phyloP scores from a whole-genome alignment of 768 basidiomycete species.

The Terana coerulea region DNA sequence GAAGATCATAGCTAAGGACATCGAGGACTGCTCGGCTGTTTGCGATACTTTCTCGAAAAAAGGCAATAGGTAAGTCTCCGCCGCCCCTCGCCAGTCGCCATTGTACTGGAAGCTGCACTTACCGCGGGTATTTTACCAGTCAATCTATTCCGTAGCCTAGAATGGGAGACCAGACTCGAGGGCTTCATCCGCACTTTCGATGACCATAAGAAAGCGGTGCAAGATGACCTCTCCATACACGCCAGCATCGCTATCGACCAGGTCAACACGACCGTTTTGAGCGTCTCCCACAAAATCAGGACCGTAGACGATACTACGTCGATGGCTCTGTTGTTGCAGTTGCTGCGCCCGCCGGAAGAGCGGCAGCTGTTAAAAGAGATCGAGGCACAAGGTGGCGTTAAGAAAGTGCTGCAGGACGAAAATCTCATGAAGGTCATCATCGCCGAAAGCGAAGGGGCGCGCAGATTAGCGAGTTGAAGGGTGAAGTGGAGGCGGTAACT shows the following conservation, averaged over 20 bases:
- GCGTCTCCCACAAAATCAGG: neutral
- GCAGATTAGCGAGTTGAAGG: neutral
- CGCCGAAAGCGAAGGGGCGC: neutral
- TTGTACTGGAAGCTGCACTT: no score
- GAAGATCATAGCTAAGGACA: neutral
- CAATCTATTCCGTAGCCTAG: constrained; percentile 8
- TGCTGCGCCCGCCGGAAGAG: constrained; percentile 14
- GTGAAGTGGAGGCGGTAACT: neutral
- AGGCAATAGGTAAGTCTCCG: constrained; percentile 2
- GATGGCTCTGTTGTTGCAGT: constrained; percentile 7
- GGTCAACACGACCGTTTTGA: neutral
- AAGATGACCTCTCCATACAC: constrained; percentile 8
- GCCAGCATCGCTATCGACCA: constrained; percentile 3
- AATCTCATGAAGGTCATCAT: constrained; percentile 6
- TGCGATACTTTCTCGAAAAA: constrained; percentile 3
- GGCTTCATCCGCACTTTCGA: constrained; percentile 7
- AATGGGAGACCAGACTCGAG: constrained; percentile 10
- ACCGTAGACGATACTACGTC: neutral
- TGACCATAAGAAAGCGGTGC: constrained; percentile 7
- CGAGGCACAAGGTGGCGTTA: constrained; percentile 1
- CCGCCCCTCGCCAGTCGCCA: no score
- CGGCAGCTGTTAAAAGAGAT: constrained; percentile 12
- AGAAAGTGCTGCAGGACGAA: constrained; percentile 7
- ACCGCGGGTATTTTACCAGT: constrained; percentile 3
- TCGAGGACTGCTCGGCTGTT: constrained; percentile 4